These are phyloP conservation scores for Puccinia hordei DNA, from an alignment of 1,284 basidiomycete genomes.

Conservation along the genomic window DNA sequence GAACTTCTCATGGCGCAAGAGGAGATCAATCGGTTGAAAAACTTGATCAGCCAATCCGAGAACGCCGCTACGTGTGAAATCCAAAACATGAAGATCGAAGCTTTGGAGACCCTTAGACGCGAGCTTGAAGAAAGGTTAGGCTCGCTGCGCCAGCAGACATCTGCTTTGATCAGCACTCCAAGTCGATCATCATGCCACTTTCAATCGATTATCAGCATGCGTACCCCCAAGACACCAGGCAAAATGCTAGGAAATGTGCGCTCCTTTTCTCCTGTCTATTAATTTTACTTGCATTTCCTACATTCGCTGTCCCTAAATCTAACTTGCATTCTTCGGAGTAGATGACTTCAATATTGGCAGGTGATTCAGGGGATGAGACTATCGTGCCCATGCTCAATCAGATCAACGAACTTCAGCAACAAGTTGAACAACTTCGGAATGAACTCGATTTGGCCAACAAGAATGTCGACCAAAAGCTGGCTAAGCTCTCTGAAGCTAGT, in stretches of 20 bases:
- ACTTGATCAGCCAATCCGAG: slow-evolving; percentile 73
- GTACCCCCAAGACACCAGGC: slow-evolving; percentile 61
- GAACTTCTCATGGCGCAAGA: slow-evolving; percentile 73
- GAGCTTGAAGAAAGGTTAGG: slow-evolving; percentile 71
- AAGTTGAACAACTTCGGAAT: slow-evolving; percentile 61
- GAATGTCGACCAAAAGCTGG: slow-evolving; percentile 78
- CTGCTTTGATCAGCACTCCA: slow-evolving; percentile 52
- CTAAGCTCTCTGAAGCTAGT: slow-evolving; percentile 75
- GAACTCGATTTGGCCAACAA: slow-evolving; percentile 76
- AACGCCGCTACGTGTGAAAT: slow-evolving; percentile 72
- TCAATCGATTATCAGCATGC: slow-evolving; percentile 67
- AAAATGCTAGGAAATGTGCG: slow-evolving; percentile 73
- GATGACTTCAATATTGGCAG: slow-evolving; percentile 33
- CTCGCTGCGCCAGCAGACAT: slow-evolving; percentile 60
- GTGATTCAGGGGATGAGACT: slow-evolving; percentile 54
- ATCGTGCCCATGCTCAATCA: slow-evolving; percentile 59
- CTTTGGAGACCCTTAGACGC: slow-evolving; percentile 73
- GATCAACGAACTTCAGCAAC: slow-evolving; percentile 59
- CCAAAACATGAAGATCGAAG: slow-evolving; percentile 71
- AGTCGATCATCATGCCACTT: slow-evolving; percentile 55
- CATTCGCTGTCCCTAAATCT: slow-evolving; percentile 26
- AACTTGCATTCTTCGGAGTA: not conserved
- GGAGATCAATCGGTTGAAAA: slow-evolving; percentile 74
- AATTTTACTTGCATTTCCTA: not conserved
- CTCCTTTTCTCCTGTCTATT: slow-evolving; percentile 49